These are phyloP conservation scores for Vickermania spadyakhi DNA, from an alignment of 208 protist genomes.

Conservation along the genomic window DNA sequence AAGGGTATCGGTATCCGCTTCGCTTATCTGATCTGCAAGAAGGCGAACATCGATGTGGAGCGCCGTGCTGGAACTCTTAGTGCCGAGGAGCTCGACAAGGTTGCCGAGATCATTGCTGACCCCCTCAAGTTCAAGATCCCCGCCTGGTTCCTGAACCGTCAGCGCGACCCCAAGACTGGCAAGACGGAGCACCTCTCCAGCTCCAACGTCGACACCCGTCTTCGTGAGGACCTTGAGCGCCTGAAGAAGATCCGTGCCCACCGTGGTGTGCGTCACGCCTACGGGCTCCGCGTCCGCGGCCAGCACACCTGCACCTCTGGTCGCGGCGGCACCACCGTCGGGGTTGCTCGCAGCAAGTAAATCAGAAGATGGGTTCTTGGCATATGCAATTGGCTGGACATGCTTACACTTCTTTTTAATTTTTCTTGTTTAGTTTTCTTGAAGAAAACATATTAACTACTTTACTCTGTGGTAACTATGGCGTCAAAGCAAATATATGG, in stretches of 20 bases:
- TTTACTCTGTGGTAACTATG: not conserved
- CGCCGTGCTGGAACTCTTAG: conserved; percentile 92
- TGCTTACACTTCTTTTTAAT: too few species aligned
- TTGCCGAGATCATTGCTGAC: conserved; percentile 97
- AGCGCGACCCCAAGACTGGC: conserved; percentile 98
- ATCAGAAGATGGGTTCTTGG: not conserved
- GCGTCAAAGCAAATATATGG: too few species aligned
- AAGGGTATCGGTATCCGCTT: conserved; percentile 99
- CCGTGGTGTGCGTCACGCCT: conserved; percentile 98
- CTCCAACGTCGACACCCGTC: conserved; percentile 95
- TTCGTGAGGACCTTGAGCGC: conserved; percentile 99
- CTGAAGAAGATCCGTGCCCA: conserved; percentile 99
- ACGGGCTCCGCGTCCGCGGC: conserved; percentile 98
- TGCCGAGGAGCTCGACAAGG: conserved; percentile 94
- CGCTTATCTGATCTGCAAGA: conserved; percentile 98
- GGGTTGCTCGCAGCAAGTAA: conserved; percentile 80
- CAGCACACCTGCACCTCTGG: conserved; percentile 99
- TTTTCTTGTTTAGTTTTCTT: conserved; percentile 6
- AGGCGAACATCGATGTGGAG: conserved; percentile 96
- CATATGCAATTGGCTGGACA: not conserved
- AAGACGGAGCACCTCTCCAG: conserved; percentile 96
- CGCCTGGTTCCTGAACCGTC: conserved; percentile 99
- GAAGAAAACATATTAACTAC: not conserved
- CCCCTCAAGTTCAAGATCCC: conserved; percentile 99
- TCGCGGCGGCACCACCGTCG: conserved; percentile 91